Evolutionary conservation across 2,329 filamentous ascomycete species (phyloP), one percentile per base, ranked within the genome.

Genomic region (Penicillium aurantiogriseum): DNA sequence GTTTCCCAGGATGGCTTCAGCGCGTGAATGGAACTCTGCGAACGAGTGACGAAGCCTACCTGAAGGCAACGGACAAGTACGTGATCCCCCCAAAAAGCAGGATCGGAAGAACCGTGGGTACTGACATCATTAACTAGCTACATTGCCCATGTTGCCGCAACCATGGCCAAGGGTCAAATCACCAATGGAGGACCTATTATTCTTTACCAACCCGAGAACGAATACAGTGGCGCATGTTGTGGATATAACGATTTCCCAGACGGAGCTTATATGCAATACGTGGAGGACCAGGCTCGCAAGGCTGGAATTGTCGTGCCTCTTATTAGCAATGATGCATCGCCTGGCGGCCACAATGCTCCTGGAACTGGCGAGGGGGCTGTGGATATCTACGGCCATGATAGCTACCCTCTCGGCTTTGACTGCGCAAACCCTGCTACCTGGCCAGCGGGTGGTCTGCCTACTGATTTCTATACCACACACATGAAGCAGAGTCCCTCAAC

Each of bases 131-230:
- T 23, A 29, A 5, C 25, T 53, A 83, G 81, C 61, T 90, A 91
- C 63, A 81, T 85, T 62, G 72, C 79, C 7, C 79, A 85, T 9
- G 81, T 92, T 48, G 83, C 83, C 27, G 79, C 80, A 13, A 85
- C 87, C 9, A 87, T 95, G 63, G 88, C 90, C 4, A 84, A 86
- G 54, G 86, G 84, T 0, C 90, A 94, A 66, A 92, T 95, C 67
- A 93, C 89, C 1, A 90, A 92, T 51, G 90, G 89, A 0, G 91
- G 91, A 0, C 90, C 90, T 0, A 81, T 95, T 8, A 90, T 95
- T 58, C 76, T 93, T 1, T 82, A 89, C 42, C 91, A 95, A 70
- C 87, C 89, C 0, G 91, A 95, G 71, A 95, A 94, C 61, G 91
- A 94, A 71, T 92, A 93, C 68, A 86, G 83, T 1, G 73, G 77